A percentile compares a stretch with the other conserved stretches of the same genome.
Conservation (phyloP, 768 basidiomycete genomes). For the Leccinum imitatum region DNA sequence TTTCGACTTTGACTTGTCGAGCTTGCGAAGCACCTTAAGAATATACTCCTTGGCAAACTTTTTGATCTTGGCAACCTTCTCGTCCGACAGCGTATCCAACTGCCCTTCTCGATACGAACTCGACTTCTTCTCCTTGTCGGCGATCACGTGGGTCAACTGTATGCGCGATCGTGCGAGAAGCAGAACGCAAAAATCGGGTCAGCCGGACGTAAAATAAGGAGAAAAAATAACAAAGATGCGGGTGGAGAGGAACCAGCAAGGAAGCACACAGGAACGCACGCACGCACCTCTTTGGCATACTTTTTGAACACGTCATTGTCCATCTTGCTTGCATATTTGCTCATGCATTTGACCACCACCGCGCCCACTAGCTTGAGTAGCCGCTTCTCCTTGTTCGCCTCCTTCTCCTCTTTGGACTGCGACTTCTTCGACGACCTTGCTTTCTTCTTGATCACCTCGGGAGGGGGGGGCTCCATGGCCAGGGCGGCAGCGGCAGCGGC, state of each 20-base stretch:
- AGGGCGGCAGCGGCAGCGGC: conserved; percentile 23
- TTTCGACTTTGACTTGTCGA: conserved; percentile 45
- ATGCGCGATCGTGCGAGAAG: neutral
- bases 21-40: conserved; percentile 68
- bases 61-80: conserved; percentile 88
- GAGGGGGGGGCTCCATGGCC: conserved; percentile 11
- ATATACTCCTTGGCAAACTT: conserved; percentile 92
- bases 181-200: conserved; percentile 2
- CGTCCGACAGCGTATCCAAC: conserved; percentile 77
- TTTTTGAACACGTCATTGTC: conserved; percentile 87
- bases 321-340: conserved; percentile 77
- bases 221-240: neutral
- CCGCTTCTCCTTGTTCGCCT: conserved; percentile 76
- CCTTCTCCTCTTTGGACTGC: conserved; percentile 55
- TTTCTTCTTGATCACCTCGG: conserved; percentile 25
- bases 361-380: conserved; percentile 81
- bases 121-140: conserved; percentile 96
- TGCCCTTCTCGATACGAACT: conserved; percentile 70
- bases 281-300: conserved; percentile 87
- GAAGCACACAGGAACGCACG: neutral
- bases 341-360: conserved; percentile 92
- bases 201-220: neutral
- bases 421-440: conserved; percentile 38
- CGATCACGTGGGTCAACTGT: conserved; percentile 81
- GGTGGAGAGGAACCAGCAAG: neutral